phyloP scores from a whole-genome alignment of 345 rosid species.

The Erucastrum elatum region DNA sequence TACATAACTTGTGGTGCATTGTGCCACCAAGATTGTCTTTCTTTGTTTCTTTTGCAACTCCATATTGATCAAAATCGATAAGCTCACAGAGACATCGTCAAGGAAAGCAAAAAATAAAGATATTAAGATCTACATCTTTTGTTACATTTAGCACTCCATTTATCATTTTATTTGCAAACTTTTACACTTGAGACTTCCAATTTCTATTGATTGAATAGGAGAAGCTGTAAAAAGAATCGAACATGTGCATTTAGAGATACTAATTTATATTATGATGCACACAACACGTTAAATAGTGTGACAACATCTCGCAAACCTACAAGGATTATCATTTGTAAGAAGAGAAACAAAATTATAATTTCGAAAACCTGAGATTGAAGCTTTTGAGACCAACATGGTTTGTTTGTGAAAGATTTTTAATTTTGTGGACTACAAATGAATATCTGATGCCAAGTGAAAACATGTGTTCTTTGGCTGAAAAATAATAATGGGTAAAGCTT shows the following conservation, averaged over 20 bases:
- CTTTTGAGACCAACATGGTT: slow-evolving; percentile 6
- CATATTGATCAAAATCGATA: background rate
- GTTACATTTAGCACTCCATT: background rate
- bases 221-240: background rate
- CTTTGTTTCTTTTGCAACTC: background rate
- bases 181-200: background rate
- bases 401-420: background rate
- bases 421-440: slow-evolving; percentile 19
- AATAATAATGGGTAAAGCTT: background rate
- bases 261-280: background rate
- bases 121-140: background rate
- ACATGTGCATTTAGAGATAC: background rate
- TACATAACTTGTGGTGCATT: slow-evolving; percentile 10
- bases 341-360: slow-evolving; percentile 15
- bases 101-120: too few relatives aligned
- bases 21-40: background rate
- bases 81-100: too few relatives aligned
- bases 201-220: background rate
- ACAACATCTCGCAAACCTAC: background rate
- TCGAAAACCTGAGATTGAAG: slow-evolving; percentile 23
- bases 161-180: background rate
- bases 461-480: background rate
- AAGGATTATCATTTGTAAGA: background rate
- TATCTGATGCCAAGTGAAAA: background rate
- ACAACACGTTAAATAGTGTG: background rate